Percentiles rank a stretch among this genome's conserved stretches.
Evolutionary conservation across 2,329 filamentous ascomycete species (phyloP).

Genomic region (Diaporthe batatas): DNA sequence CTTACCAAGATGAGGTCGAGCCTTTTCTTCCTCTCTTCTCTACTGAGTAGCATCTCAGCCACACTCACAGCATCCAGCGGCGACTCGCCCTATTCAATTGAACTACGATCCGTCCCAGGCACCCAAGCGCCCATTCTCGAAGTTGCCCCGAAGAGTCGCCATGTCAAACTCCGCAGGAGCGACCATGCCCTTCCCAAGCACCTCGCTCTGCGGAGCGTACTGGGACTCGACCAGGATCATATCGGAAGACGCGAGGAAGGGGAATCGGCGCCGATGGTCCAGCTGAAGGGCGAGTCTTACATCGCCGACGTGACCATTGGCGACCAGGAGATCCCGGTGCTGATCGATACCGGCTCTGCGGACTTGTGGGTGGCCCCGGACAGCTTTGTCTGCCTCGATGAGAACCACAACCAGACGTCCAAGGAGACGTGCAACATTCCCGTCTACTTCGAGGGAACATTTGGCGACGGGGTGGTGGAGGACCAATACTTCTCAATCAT

Average conservation of each 20-base stretch:
- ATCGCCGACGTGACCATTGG: constrained; percentile 48
- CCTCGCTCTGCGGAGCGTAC: constrained; percentile 5
- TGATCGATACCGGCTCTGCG: constrained; percentile 49
- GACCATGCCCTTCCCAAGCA: background rate
- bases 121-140: background rate
- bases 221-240: background rate
- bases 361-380: constrained; percentile 38
- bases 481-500: constrained; percentile 37
- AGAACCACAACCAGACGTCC: background rate
- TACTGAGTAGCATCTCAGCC: background rate
- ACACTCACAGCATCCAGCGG: background rate
- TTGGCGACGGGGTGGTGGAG: constrained; percentile 10
- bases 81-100: background rate
- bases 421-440: constrained; percentile 25
- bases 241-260: background rate
- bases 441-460: background rate
- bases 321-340: constrained; percentile 46
- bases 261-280: background rate
- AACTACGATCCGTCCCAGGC: background rate
- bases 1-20: background rate
- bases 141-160: background rate
- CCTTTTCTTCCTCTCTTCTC: background rate
- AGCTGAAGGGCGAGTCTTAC: constrained; percentile 42
- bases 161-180: constrained; percentile 4
- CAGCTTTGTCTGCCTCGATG: constrained; percentile 36